phyloP scores from a whole-genome alignment of 345 rosid species.

The rapeseed (Brassica napus) region DNA sequence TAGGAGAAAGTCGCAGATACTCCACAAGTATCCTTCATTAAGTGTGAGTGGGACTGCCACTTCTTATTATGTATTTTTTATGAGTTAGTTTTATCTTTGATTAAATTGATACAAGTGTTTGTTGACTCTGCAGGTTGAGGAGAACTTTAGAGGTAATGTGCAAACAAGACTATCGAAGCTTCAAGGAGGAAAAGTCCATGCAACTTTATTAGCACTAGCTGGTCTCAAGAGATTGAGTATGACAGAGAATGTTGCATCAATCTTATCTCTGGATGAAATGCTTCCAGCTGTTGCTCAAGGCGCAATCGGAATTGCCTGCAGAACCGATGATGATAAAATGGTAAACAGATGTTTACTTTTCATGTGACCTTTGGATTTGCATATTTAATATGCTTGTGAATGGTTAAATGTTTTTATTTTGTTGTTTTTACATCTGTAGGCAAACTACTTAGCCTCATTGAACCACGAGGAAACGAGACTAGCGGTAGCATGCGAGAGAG shows the following conservation, averaged over 20 bases:
- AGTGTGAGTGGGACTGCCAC: constrained; percentile 44
- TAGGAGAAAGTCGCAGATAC: constrained; percentile 93
- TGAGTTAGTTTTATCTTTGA: neutral
- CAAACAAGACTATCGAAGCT: constrained; percentile 93
- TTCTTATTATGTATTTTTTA: too few relatives aligned
- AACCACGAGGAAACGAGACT: constrained; percentile 95
- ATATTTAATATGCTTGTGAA: neutral
- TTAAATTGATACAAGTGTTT: neutral
- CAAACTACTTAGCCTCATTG: constrained; percentile 70
- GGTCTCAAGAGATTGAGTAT: constrained; percentile 90
- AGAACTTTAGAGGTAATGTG: constrained; percentile 92
- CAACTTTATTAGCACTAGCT: constrained; percentile 91
- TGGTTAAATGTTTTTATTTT: neutral
- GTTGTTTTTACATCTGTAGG: constrained; percentile 47
- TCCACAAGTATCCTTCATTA: constrained; percentile 79
- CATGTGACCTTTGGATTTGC: neutral
- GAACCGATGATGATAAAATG: constrained; percentile 81
- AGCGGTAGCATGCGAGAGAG: constrained; percentile 90
- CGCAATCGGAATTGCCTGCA: constrained; percentile 96
- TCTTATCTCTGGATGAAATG: constrained; percentile 84
- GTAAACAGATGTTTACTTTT: constrained; percentile 36
- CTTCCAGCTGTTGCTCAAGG: constrained; percentile 99
- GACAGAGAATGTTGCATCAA: constrained; percentile 81
- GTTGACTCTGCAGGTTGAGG: constrained; percentile 61
- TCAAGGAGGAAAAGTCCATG: constrained; percentile 76